Base-by-base conservation (phyloP, 2,329 filamentous ascomycete species). In the Sphaerostilbella broomeana region DNA sequence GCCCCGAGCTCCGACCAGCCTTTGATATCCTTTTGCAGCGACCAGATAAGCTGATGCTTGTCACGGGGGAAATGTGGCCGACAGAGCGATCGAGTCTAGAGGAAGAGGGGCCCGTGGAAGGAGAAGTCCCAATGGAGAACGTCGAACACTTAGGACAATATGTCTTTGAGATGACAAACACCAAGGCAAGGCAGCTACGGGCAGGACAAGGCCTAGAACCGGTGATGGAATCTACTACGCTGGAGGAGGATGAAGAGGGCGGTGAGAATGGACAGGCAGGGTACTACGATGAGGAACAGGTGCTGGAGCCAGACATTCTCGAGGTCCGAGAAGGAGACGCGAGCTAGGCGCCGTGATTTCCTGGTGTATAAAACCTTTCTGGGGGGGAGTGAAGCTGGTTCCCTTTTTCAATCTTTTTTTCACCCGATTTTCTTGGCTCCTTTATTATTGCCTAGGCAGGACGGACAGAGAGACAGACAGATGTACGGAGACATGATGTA, bases 141-240 rank as follows among this genome's bases (percentile, higher is more conserved):
- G 81, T 97, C 1, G 90, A 98, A 67, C 92, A 98, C 65, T 63
- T 98, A 24, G 92, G 92, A 0, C 84, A 95, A 63, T 98, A 95
- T 60, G 90, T 98, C 16, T 95, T 79, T 58, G 86, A 98, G 61
- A 98, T 98, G 87, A 94, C 88, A 4, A 77, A 83, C 32, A 76
- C 73, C 1, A 71, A 63, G 54, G 48, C 75, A 24, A 61, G 68
- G 54, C 70, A 77, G 53, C 47, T 78, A 31, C 62, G 67, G 35
- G 61, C 53, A 8, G 69, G 60, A 31, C 55, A 56, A 35, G 56
- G 55, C 3, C 47, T 41, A 29, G n/a, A n/a, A n/a, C n/a, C n/a
- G n/a, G 46, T 47, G 3, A 27, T 39, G 30, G 50, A 52, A n/a
- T 46, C 47, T 9, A 41, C 53, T 5, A 51, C 57, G 9, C n/a